Evolutionary conservation across 805 yeast species (phyloP), one percentile per base, ranked within the genome.

Genomic region (Wickerhamomyces queroliae): DNA sequence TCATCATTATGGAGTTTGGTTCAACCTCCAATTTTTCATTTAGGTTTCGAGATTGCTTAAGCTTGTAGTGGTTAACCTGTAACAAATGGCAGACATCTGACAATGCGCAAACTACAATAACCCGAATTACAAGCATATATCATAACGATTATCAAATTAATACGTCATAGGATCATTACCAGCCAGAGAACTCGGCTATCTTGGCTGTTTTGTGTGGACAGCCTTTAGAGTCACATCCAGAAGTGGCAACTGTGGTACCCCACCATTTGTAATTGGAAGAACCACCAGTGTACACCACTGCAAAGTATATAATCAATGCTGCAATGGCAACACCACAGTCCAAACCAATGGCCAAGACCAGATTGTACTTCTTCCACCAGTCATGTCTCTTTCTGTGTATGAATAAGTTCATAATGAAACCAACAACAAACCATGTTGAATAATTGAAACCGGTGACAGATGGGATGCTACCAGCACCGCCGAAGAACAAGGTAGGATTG

Each of bases 331-430:
- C 70, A 1, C 87, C 87, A 7, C 83, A 74, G 33, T 80, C 80
- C 19, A 83, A 56, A 2, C 78, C 89, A 18, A 83, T 78, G 15
- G 84, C 73, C 39, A 83, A 60, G 4, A 80, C 72, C 53, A 79
- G 80, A 55, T 80, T 81, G 58, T 83, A 83, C 57, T 80, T 82
- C 30, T 80, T 79, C 89, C 90, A 83, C 90, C 89, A 83, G 34
- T 69, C 62, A 36, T 74, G 63, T 61, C 75, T 79, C 43, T 67
- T 64, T 36, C 74, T 67, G 43, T 76, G 77, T 41, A 82, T 61
- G 50, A 67, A 66, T 59, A 69, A 77, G 63, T 77, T 78, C 63
- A 81, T 82, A 4, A 67, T 37, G 45, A 69, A 69, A 5, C 85
- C 83, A 30, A 75, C 66, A 26, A 66, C 55, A 8, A 33, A 13